Conservation (phyloP, 306 rosid genomes). For the Dalbergia oliveri region DNA sequence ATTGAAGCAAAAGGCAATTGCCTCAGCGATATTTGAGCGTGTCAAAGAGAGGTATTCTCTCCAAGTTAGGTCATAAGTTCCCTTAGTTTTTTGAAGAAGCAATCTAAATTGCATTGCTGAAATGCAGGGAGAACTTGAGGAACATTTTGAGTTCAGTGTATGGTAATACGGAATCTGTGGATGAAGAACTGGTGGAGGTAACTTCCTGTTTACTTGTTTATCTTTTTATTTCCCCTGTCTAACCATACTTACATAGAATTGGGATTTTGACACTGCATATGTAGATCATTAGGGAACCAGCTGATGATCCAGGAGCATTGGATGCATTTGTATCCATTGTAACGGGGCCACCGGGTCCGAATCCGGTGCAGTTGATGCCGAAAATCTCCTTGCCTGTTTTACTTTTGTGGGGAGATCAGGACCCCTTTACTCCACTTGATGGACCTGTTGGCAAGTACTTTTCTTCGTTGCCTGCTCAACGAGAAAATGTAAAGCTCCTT, state of each 20-base stretch:
- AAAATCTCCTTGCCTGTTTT: slow-evolving; percentile 72
- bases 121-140: slow-evolving; percentile 77
- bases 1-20: slow-evolving; percentile 72
- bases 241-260: slow-evolving; percentile 9
- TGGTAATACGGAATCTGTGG: slow-evolving; percentile 81
- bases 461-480: slow-evolving; percentile 61
- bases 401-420: slow-evolving; percentile 90
- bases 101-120: slow-evolving; percentile 33
- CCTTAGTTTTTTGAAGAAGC: not conserved
- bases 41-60: slow-evolving; percentile 75
- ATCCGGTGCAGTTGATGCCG: slow-evolving; percentile 78
- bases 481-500: slow-evolving; percentile 64
- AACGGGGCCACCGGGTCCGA: slow-evolving; percentile 96
- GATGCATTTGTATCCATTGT: slow-evolving; percentile 88
- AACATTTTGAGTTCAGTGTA: slow-evolving; percentile 77
- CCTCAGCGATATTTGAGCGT: slow-evolving; percentile 79
- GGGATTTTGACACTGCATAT: slow-evolving; percentile 36
- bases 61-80: not conserved
- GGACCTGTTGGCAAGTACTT: slow-evolving; percentile 96
- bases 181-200: slow-evolving; percentile 91
- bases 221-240: not conserved
- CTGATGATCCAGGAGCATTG: slow-evolving; percentile 75
- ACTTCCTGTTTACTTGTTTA: slow-evolving; percentile 22
- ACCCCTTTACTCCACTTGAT: slow-evolving; percentile 92
- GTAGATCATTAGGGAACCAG: slow-evolving; percentile 87